Base-by-base conservation (phyloP, 192 early-diverging fungal species). In the Coemansia sp. region DNA sequence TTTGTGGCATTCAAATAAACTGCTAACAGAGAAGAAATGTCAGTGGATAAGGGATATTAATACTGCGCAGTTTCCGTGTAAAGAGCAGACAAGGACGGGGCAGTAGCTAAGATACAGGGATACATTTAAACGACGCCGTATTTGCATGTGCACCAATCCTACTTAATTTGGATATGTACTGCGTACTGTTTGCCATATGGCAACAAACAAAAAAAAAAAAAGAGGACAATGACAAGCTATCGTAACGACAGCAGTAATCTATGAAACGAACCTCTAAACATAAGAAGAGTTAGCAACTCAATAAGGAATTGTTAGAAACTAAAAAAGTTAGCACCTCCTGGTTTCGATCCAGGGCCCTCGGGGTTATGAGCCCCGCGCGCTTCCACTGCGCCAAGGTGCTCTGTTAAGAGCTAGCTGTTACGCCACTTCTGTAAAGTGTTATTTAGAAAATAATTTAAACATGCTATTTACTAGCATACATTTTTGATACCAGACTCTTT, bases 321-420 rank as follows among this genome's bases (percentile, higher is more conserved):
- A 26, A 59, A 34, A 65, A 65, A 56, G 32, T 9, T 50, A 65
- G 64, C 64, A 65, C 64, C 64, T 38, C 55, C 55, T 34, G 22
- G 64, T 65, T 65, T 65, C 64, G 64, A 65, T 90, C 89, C 74
- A 75, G 75, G 85, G 90, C 87, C 90, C 87, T 91, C 84, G 82
- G 87, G 88, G 88, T 91, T 90, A 91, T 91, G 88, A 88, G 90
- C 90, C 90, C 86, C 82, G 84, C 90, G 86, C 85, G 82, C 88
- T 88, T 87, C 90, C 90, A 83, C 90, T 92, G 90, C 80, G 86
- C 88, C 84, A 92, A 83, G 83, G 69, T 83, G 90, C 90, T 89
- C 73, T 57, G 47, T 26, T 10, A 2, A 16, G 38, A 44, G 38
- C 38, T 16, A 14, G 38, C 38, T 44, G 12, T 44, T 16, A 44